These are phyloP conservation scores for Crotalaria pallida DNA, from an alignment of 306 rosid species.

Conservation along the genomic window DNA sequence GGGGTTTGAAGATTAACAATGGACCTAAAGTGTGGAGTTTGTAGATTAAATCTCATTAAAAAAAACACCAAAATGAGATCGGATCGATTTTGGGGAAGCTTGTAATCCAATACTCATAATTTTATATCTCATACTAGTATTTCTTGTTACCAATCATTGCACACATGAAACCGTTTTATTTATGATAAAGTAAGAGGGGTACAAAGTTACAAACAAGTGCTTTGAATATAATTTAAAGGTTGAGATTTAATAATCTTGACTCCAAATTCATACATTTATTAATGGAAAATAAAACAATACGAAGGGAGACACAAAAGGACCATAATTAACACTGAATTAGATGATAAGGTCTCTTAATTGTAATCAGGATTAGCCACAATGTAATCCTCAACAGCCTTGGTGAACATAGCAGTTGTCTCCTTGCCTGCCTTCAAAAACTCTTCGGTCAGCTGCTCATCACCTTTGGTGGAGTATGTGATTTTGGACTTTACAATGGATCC, in stretches of 20 bases:
- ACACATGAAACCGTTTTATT: background rate
- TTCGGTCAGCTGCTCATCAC: slow-evolving; percentile 15
- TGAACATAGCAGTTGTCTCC: slow-evolving; percentile 28
- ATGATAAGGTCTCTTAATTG: slow-evolving; percentile 25
- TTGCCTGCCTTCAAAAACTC: slow-evolving; percentile 34
- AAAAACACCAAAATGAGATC: no score
- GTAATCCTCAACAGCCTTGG: slow-evolving; percentile 44
- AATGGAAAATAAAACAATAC: slow-evolving; percentile 4
- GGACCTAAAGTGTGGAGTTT: no score
- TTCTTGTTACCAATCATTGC: no score
- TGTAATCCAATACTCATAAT: no score
- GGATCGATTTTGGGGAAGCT: no score
- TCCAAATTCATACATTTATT: background rate
- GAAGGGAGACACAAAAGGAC: background rate
- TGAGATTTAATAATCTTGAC: no score
- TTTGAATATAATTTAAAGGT: no score
- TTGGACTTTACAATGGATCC: slow-evolving; percentile 37
- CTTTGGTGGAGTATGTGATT: slow-evolving; percentile 35
- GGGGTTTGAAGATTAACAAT: no score
- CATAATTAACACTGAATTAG: background rate
- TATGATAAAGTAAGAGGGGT: background rate
- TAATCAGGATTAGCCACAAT: slow-evolving; percentile 36
- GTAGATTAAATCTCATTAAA: no score
- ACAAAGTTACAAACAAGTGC: background rate
- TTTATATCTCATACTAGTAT: no score